These are phyloP conservation scores for Rehmannia glutinosa DNA, from an alignment of 257 asterid genomes.

Conservation along the genomic window DNA sequence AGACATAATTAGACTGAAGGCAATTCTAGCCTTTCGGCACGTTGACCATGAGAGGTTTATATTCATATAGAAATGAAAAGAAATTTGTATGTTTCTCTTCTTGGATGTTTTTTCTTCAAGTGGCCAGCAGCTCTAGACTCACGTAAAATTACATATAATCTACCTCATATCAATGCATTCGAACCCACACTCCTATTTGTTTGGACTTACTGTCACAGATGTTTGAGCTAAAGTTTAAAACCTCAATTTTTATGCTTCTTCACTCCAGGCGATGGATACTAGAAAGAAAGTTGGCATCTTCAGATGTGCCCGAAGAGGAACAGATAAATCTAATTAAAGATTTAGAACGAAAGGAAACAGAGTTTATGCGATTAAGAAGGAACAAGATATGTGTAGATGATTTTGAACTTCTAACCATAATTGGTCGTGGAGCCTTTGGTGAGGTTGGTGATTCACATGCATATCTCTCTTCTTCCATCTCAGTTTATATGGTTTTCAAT, in stretches of 20 bases:
- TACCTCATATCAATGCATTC: background rate
- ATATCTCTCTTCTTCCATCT: conserved; percentile 10
- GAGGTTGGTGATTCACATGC: conserved; percentile 60
- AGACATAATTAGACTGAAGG: no score
- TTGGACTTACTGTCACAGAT: background rate
- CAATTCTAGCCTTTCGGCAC: no score
- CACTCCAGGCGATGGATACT: conserved; percentile 76
- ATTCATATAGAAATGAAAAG: no score
- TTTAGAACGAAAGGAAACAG: conserved; percentile 88
- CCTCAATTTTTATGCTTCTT: conserved; percentile 14
- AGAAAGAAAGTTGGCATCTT: conserved; percentile 80
- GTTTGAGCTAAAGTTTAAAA: background rate
- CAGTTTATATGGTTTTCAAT: background rate
- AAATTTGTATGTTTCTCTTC: no score
- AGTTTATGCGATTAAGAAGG: conserved; percentile 82
- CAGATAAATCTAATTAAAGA: conserved; percentile 74
- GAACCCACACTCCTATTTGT: background rate
- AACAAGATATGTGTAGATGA: conserved; percentile 89
- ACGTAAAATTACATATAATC: background rate
- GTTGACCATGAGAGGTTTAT: background rate
- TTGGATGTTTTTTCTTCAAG: no score
- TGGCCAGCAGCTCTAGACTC: background rate
- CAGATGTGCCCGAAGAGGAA: conserved; percentile 91
- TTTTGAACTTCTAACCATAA: conserved; percentile 82
- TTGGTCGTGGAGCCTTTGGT: conserved; percentile 93